phyloP scores from a whole-genome alignment of 73 alveolate species.

The Stentor roeselii region DNA sequence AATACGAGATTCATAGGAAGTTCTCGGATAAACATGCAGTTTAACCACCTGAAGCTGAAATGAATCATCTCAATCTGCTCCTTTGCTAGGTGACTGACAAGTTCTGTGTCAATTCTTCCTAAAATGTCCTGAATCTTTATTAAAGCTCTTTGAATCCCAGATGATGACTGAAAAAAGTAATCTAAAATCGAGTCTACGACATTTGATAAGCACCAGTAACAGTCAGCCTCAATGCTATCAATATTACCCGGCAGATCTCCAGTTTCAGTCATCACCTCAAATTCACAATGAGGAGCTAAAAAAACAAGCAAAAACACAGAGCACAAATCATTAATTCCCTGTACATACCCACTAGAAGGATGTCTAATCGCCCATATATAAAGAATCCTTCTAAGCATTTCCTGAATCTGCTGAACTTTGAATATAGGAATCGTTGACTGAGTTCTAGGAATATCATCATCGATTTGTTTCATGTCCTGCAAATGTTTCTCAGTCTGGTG shows the following conservation, averaged over 20 bases:
- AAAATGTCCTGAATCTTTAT: conserved; percentile 63
- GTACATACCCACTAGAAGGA: conserved; percentile 89
- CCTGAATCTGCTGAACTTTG: conserved; percentile 42
- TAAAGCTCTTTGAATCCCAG: conserved; percentile 74
- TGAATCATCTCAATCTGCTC: conserved; percentile 64
- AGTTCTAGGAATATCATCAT: conserved; percentile 79
- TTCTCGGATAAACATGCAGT: conserved; percentile 78
- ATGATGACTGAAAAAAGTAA: conserved; percentile 66
- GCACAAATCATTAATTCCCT: conserved; percentile 85
- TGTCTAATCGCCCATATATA: conserved; percentile 87
- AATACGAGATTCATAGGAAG: conserved; percentile 57
- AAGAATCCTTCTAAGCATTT: conserved; percentile 69
- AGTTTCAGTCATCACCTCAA: conserved; percentile 35
- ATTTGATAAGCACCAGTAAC: conserved; percentile 69
- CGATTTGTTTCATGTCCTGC: conserved; percentile 65
- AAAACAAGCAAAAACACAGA: conserved; percentile 71
- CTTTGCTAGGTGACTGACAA: conserved; percentile 46
- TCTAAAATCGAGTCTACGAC: conserved; percentile 72
- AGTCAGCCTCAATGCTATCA: conserved; percentile 63
- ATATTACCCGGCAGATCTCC: conserved; percentile 39
- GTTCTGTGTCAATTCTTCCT: conserved; percentile 56
- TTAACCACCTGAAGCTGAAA: conserved; percentile 83
- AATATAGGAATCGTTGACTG: conserved; percentile 65
- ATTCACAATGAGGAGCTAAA: conserved; percentile 44
- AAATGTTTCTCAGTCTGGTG: conserved; percentile 42